Conservation (phyloP, 768 basidiomycete genomes). For the Xerocomellus chrysenteron region DNA sequence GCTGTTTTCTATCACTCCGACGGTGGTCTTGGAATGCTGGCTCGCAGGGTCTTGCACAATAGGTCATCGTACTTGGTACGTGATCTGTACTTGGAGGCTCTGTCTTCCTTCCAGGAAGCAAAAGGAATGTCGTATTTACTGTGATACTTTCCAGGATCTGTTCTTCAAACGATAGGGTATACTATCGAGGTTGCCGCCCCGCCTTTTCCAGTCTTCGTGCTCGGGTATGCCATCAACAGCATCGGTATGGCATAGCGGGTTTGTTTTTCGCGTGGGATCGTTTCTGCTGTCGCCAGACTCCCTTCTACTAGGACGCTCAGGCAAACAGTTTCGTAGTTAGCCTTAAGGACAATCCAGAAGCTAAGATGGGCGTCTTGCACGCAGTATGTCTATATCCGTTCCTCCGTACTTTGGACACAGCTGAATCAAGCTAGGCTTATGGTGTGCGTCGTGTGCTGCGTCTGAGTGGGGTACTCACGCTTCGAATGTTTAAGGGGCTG, state of each 20-base stretch:
- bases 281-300: background rate
- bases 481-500: slow-evolving; percentile 47
- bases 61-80: slow-evolving; percentile 32
- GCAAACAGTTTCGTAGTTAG: slow-evolving; percentile 46
- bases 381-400: slow-evolving; percentile 27
- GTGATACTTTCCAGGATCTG: slow-evolving; percentile 19
- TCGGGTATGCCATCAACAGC: slow-evolving; percentile 43
- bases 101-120: background rate
- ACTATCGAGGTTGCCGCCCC: slow-evolving; percentile 38
- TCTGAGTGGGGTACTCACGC: slow-evolving; percentile 3
- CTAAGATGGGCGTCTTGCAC: slow-evolving; percentile 44
- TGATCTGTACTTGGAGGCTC: background rate
- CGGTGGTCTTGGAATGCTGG: background rate
- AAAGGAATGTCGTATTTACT: background rate
- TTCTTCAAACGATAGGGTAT: slow-evolving; percentile 32
- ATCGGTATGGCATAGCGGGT: slow-evolving; percentile 49
- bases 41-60: background rate
- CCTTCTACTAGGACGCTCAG: slow-evolving; percentile 45
- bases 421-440: slow-evolving; percentile 24
- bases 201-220: slow-evolving; percentile 46
- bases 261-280: background rate
- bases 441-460: slow-evolving; percentile 22
- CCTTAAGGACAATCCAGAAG: slow-evolving; percentile 36
- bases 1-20: slow-evolving; percentile 4
- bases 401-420: background rate